These are phyloP conservation scores for Kazachstania sp. DNA, from an alignment of 1,139 yeast genomes.

Conservation along the genomic window DNA sequence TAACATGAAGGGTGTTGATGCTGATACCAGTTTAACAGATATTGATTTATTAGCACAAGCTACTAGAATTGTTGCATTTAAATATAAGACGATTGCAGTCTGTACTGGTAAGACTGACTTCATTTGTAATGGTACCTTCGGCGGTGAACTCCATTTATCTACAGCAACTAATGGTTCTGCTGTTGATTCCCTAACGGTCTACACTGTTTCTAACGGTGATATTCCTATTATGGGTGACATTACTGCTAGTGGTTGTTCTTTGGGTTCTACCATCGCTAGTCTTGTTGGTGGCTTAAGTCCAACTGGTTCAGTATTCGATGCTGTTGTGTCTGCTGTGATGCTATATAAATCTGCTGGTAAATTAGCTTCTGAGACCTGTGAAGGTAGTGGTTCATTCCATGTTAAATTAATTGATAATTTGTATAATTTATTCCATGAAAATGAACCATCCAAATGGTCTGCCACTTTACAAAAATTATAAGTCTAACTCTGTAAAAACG, in stretches of 20 bases:
- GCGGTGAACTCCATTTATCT: constrained; percentile 20
- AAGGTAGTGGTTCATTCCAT: constrained; percentile 28
- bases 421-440: constrained; percentile 18
- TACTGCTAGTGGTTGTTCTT: constrained; percentile 87
- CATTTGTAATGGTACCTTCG: constrained; percentile 36
- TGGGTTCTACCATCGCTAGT: constrained; percentile 67
- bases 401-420: constrained; percentile 26
- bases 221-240: constrained; percentile 57
- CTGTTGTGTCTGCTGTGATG: constrained; percentile 51
- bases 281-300: constrained; percentile 41
- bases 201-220: constrained; percentile 46
- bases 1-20: constrained; percentile 72
- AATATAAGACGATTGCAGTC: constrained; percentile 57
- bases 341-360: constrained; percentile 61
- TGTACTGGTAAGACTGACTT: constrained; percentile 54
- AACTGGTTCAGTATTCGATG: constrained; percentile 35
- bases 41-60: constrained; percentile 31
- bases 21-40: constrained; percentile 34
- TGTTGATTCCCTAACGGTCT: constrained; percentile 28
- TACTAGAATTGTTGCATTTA: constrained; percentile 47
- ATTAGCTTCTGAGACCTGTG: constrained; percentile 34
- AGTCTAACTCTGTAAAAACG: background rate
- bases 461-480: constrained; percentile 5
- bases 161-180: constrained; percentile 15
- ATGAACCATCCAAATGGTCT: constrained; percentile 25